These are phyloP conservation scores for Ogataea hybrid DNA, from an alignment of 1,139 yeast species.

Conservation along the genomic window DNA sequence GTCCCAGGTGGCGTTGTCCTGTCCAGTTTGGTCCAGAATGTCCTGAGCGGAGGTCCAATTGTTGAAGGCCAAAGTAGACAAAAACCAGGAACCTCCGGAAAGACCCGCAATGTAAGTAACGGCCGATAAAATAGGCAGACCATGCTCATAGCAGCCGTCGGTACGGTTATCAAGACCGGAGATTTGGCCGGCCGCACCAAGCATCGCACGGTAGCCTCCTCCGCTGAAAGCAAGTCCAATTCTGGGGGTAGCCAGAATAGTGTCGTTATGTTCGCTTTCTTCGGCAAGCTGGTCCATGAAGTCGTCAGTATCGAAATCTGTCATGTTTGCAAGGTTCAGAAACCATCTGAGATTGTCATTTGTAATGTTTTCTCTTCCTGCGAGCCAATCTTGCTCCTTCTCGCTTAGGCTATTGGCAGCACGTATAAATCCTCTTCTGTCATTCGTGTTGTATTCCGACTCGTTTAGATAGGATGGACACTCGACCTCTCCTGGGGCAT, in stretches of 20 bases:
- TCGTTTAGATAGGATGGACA: conserved; percentile 46
- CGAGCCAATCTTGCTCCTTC: conserved; percentile 42
- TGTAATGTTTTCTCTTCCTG: conserved; percentile 51
- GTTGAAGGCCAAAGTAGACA: conserved; percentile 76
- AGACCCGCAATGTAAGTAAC: conserved; percentile 76
- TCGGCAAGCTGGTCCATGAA: conserved; percentile 39
- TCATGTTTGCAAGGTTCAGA: conserved; percentile 54
- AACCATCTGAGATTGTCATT: conserved; percentile 53
- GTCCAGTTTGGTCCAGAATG: conserved; percentile 42
- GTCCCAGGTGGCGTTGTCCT: conserved; percentile 62
- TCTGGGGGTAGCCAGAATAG: conserved; percentile 27
- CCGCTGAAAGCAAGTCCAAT: conserved; percentile 84
- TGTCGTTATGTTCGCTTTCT: conserved; percentile 19
- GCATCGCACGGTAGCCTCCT: conserved; percentile 92
- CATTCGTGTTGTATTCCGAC: conserved; percentile 19
- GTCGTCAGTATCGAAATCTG: conserved; percentile 53
- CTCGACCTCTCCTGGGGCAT: conserved; percentile 60
- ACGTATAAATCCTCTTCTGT: conserved; percentile 31
- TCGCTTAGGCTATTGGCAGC: conserved; percentile 37
- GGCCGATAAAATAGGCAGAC: conserved; percentile 78
- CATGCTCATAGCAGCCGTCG: conserved; percentile 50
- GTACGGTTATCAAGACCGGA: conserved; percentile 81
- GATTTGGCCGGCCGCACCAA: conserved; percentile 83
- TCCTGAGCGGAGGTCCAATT: conserved; percentile 75
- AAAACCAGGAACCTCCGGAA: conserved; percentile 87